Base-by-base conservation (phyloP, 2,329 filamentous ascomycete species). In the Proliferodiscus dingleyae region DNA sequence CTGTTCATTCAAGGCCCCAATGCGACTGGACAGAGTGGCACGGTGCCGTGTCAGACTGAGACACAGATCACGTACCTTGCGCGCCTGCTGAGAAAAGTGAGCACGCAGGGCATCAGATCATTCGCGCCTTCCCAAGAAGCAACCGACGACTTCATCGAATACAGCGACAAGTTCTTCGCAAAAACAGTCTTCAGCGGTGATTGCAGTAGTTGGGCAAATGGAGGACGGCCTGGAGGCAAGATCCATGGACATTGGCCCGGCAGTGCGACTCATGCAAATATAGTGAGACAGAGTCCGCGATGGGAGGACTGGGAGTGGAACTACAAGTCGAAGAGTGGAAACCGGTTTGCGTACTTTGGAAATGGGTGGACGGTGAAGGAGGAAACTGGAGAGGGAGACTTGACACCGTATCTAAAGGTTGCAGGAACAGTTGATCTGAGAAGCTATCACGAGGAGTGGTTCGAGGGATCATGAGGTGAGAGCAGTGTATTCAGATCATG, bases 131-230 rank as follows among this genome's bases (percentile, higher is more conserved):
- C 72, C 0, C 70, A 71, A 37, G 66, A 69, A 23, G 84, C 84
- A 0, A 68, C 83, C 0, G 81, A 85, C 32, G 81, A 86, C 54
- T 84, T 83, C 51, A 64, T 78, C 9, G 72, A 74, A 42, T 83
- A 81, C 62, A 70, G 68, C 21, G 73, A 80, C 51, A 71, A 72
- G 0, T 80, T 78, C 59, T 80, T 79, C 55, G 61, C 66, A 0
- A 71, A 64, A 18, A 80, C 75, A 0, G 75, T 80, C 2, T 63
- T 83, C 45, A 71, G 72, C 0, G 78, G 83, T 42, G 75, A 78
- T 45, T 88, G 84, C 61, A 80, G 76, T 32, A 83, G 78, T 0
- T 88, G 85, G 85, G 85, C 84, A 48, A 88, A 88, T 49, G 80
- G 83, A 10, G 80, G 79, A 0, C 66, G 66, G 5, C 75, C 81